Base-by-base conservation (phyloP, 1,139 yeast genomes). In the Blastobotrys buckinghamii region DNA sequence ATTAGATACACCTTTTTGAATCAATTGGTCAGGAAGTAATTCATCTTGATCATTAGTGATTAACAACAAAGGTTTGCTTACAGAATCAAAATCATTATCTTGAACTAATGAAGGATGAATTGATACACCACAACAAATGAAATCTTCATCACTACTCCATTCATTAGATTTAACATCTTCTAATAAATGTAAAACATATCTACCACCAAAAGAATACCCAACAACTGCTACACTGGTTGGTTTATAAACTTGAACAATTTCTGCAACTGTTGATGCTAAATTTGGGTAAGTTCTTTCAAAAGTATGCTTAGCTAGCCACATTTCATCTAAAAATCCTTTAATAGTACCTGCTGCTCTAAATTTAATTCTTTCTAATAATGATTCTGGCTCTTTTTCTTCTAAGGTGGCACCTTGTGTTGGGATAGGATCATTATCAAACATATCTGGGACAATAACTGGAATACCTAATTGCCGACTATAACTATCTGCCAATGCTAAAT, bases 141-240 rank as follows among this genome's bases (percentile, higher is more conserved):
- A 52, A 46, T 60, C 65, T 39, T 59, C 61, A 48, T 59, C 61
- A 19, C 61, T 53, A 9, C 62, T 52, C 61, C 65, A 55, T 42
- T 59, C 59, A 42, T 54, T 54, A 13, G 60, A 57, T 32, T 50
- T 52, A 24, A 55, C 54, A 30, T 43, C 47, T 50, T 59, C 53
- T 48, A 65, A 49, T 45, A 65, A 40, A 27, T 58, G 61, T 47
- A 66, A 47, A 15, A 62, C 72, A 39, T 67, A 66, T 41, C 68
- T 60, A 5, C 65, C 72, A n/a, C 74, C 74, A 54, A 65, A 69
- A 13, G 73, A 67, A 50, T 69, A 70, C 3, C 74, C 73, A 34
- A 69, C 57, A 5, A 70, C 58, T 1, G 67, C 63, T 2, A 67
- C 55, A 19, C 58, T 61, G 26, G 59, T 50, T 5, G 72, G 72